phyloP scores from a whole-genome alignment of 495 filamentous ascomycete species.

The Stereocaulon alpinum region DNA sequence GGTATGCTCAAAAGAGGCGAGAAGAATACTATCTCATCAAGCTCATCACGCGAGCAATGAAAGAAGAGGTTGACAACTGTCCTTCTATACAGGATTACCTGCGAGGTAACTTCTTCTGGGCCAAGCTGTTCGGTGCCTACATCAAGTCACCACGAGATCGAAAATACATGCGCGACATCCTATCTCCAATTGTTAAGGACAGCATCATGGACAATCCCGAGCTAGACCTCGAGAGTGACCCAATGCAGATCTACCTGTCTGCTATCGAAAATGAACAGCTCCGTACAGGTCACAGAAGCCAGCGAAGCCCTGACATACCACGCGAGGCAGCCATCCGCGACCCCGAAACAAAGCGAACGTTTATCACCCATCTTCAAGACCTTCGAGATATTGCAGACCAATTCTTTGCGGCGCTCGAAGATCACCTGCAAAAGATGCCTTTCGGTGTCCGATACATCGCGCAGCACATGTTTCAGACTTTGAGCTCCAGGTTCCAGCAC shows the following conservation, averaged over 20 bases:
- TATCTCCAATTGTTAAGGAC: constrained; percentile 73
- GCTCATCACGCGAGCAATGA: constrained; percentile 69
- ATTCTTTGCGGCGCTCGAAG: constrained; percentile 71
- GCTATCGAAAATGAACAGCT: constrained; percentile 95
- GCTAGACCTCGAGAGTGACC: constrained; percentile 91
- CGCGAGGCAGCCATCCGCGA: constrained; percentile 90
- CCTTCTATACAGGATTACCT: constrained; percentile 71
- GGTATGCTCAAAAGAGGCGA: constrained; percentile 89
- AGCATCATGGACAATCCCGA: constrained; percentile 85
- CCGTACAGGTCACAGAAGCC: constrained; percentile 74
- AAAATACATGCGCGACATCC: constrained; percentile 77
- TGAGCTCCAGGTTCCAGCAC: constrained; percentile 63
- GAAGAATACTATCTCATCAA: constrained; percentile 97
- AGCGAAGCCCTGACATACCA: constrained; percentile 66
- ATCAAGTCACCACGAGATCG: constrained; percentile 85
- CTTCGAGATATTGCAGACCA: constrained; percentile 88
- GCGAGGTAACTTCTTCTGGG: constrained; percentile 87
- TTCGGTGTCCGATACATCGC: constrained; percentile 88
- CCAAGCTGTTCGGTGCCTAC: constrained; percentile 74
- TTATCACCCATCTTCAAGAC: constrained; percentile 87
- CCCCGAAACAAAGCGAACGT: constrained; percentile 78
- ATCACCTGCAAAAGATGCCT: constrained; percentile 75
- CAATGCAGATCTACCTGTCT: constrained; percentile 92
- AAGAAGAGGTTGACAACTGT: constrained; percentile 75
- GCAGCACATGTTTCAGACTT: constrained; percentile 69